phyloP scores from a whole-genome alignment of 352 stramenopile species.

The Phytopythium kandeliae region DNA sequence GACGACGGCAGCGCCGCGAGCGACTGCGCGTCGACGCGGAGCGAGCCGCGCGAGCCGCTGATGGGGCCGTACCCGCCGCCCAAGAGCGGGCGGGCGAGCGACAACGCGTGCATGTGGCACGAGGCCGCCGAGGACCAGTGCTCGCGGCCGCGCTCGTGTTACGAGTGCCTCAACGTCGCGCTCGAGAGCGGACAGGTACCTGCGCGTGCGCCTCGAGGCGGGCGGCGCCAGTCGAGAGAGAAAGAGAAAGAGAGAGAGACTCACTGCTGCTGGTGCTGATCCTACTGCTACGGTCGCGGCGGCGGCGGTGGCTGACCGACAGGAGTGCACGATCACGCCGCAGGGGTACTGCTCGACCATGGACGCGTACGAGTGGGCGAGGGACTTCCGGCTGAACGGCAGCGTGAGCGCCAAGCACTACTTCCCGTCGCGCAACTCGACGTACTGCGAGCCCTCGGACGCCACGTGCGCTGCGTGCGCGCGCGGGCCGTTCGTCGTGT shows the following conservation, averaged over 20 bases:
- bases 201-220: too few species aligned
- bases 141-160: conserved; percentile 23
- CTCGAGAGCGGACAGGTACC: conserved; percentile 10
- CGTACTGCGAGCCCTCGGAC: conserved; percentile 33
- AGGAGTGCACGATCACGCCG: conserved; percentile 21
- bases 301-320: too few species aligned
- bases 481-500: conserved; percentile 7
- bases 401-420: conserved; percentile 20
- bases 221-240: too few species aligned
- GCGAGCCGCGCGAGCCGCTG: not conserved
- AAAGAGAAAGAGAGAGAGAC: too few species aligned
- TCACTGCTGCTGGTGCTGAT: too few species aligned
- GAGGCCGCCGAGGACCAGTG: conserved; percentile 18
- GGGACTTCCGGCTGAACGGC: conserved; percentile 24
- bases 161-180: conserved; percentile 30
- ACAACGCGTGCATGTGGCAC: conserved; percentile 32
- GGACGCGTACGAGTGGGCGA: conserved; percentile 17
- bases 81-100: conserved; percentile 14
- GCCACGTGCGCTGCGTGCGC: conserved; percentile 6
- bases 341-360: conserved; percentile 25
- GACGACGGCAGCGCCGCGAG: not conserved
- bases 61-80: not conserved
- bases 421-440: conserved; percentile 26
- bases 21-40: not conserved
- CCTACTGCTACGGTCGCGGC: too few species aligned